Evolutionary conservation across 148 eudicot species (phyloP).

Genomic region (Vaccinium corymbosum): DNA sequence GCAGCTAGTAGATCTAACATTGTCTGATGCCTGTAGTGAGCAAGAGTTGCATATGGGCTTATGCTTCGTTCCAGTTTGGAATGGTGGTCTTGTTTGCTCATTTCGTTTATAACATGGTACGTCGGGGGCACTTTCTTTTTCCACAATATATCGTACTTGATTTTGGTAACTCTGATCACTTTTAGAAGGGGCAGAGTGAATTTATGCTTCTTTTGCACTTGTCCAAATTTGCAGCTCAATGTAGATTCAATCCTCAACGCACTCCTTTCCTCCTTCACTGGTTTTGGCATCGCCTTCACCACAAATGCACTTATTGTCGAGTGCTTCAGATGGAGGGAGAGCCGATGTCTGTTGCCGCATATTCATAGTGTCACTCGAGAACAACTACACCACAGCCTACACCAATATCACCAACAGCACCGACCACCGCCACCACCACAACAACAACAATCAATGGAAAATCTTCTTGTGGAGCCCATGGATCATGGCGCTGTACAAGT

Average conservation of each 20-base stretch:
- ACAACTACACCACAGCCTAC: too few species aligned
- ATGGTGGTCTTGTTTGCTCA: conserved; percentile 52
- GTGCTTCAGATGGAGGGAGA: conserved; percentile 42
- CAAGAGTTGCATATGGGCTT: conserved; percentile 54
- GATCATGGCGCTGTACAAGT: too few species aligned
- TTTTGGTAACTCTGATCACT: neutral
- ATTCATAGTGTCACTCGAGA: too few species aligned
- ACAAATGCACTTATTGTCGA: conserved; percentile 46
- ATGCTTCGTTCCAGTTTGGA: conserved; percentile 54
- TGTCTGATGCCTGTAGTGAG: conserved; percentile 35
- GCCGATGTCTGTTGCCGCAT: conserved; percentile 1
- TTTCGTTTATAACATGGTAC: conserved; percentile 45
- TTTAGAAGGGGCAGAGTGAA: neutral
- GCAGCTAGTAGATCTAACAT: conserved; percentile 4
- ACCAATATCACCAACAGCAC: too few species aligned
- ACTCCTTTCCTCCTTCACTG: conserved; percentile 54
- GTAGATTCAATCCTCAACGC: conserved; percentile 39
- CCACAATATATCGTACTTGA: neutral
- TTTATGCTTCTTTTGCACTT: neutral
- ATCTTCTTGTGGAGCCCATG: too few species aligned
- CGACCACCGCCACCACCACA: too few species aligned
- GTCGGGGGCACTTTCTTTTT: conserved; percentile 4
- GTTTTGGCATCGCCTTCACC: conserved; percentile 52
- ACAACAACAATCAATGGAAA: too few species aligned
- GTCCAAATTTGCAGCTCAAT: conserved; percentile 35